Evolutionary conservation across 2,329 filamentous ascomycete species (phyloP).

Genomic region (Diaporthe eres): DNA sequence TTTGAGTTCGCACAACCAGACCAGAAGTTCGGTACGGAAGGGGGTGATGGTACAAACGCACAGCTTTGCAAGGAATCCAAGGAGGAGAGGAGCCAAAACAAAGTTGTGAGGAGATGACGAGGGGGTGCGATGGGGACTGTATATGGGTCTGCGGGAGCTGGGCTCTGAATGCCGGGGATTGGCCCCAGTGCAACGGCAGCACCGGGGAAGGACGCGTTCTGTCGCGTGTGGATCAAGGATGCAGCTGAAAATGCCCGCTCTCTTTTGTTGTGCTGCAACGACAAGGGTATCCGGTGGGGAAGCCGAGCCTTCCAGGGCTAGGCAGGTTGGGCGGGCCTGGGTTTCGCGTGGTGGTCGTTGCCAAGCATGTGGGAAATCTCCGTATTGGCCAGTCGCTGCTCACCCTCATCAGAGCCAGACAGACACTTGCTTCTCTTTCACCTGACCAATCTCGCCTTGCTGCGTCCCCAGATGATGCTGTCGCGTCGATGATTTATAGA

Average conservation of each 20-base stretch:
- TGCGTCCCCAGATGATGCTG: constrained; percentile 10
- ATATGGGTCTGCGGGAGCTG: constrained; percentile 33
- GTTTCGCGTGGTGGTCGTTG: constrained; percentile 19
- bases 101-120: constrained; percentile 35
- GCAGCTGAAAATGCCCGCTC: constrained; percentile 22
- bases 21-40: constrained; percentile 24
- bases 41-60: constrained; percentile 9
- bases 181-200: constrained; percentile 21
- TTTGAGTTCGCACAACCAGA: constrained; percentile 18
- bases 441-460: constrained; percentile 24
- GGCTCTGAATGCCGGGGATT: constrained; percentile 28
- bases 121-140: constrained; percentile 26
- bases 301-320: constrained; percentile 32
- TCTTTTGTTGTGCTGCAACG: constrained; percentile 26
- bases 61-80: constrained; percentile 29
- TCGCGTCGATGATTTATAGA: constrained; percentile 22
- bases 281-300: constrained; percentile 33
- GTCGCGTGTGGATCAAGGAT: constrained; percentile 36
- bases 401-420: constrained; percentile 30
- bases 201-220: constrained; percentile 32
- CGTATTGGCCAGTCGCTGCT: constrained; percentile 19
- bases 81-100: constrained; percentile 34
- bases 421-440: constrained; percentile 22
- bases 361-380: constrained; percentile 27
- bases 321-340: constrained; percentile 11